These are phyloP conservation scores for Baudoinia panamericana DNA, from an alignment of 495 filamentous ascomycete genomes.

Conservation along the genomic window DNA sequence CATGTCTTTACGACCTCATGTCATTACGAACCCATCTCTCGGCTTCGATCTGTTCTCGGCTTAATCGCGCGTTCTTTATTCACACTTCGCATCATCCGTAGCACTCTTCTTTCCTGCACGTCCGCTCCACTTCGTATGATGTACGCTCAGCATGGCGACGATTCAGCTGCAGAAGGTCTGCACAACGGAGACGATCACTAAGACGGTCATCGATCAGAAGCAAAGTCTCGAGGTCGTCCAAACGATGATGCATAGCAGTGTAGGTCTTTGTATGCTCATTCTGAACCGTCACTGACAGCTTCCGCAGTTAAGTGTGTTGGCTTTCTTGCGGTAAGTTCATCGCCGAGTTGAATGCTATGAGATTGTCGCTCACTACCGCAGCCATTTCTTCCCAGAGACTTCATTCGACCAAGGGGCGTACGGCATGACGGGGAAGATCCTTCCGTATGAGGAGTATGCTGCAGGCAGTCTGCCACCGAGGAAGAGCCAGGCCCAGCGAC, in stretches of 20 bases:
- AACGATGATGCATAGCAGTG: conserved; percentile 33
- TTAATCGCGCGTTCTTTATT: too few species aligned
- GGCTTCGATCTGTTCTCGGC: too few species aligned
- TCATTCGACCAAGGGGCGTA: conserved; percentile 23
- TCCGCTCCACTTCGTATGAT: too few species aligned
- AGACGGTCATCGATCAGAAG: conserved; percentile 24
- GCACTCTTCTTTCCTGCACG: too few species aligned
- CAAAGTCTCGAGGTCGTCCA: conserved; percentile 40
- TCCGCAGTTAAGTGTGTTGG: conserved; percentile 21
- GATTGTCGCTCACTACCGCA: conserved; percentile 2
- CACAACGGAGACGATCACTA: conserved; percentile 7
- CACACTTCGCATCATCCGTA: too few species aligned
- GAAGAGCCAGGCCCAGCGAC: conserved; percentile 14
- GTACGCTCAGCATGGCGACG: conserved; percentile 18
- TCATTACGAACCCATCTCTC: too few species aligned
- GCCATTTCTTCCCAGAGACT: conserved; percentile 22
- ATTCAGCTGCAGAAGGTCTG: conserved; percentile 11
- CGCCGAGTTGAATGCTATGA: background rate
- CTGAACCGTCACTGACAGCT: conserved; percentile 2
- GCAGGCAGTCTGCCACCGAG: conserved; percentile 18
- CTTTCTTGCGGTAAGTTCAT: conserved; percentile 21
- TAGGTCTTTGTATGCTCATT: conserved; percentile 25
- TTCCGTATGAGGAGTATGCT: conserved; percentile 24
- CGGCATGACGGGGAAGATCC: conserved; percentile 10
- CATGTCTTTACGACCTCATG: too few species aligned